Evolutionary conservation across 257 asterid genomes (phyloP).

Genomic region (Nicotiana otophora): DNA sequence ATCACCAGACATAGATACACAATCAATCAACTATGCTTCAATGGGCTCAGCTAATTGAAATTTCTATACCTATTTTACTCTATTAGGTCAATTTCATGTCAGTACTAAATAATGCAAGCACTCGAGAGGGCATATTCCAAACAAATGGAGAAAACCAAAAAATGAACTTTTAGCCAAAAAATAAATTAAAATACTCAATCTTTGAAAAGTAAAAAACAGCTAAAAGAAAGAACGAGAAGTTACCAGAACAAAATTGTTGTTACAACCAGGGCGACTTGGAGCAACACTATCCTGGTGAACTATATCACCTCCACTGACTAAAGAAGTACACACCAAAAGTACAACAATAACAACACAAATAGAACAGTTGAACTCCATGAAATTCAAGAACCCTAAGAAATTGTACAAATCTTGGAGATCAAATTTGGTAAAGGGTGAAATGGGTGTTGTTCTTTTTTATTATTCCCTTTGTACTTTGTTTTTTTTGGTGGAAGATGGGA

Average conservation of each 20-base stretch:
- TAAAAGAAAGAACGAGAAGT: background rate
- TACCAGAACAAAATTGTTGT: slow-evolving; percentile 85
- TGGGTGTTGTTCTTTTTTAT: slow-evolving; percentile 4
- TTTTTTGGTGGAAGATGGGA: slow-evolving; percentile 15
- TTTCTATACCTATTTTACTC: background rate
- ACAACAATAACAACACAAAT: slow-evolving; percentile 31
- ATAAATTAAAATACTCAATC: background rate
- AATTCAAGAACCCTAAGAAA: background rate
- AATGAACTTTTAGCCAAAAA: background rate
- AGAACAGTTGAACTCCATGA: slow-evolving; percentile 40
- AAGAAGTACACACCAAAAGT: slow-evolving; percentile 29
- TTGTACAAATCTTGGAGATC: slow-evolving; percentile 23
- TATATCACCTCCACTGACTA: slow-evolving; percentile 72
- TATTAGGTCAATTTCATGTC: background rate
- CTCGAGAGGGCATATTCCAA: background rate
- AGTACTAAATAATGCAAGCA: background rate
- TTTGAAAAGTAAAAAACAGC: background rate
- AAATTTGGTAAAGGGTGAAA: slow-evolving; percentile 25
- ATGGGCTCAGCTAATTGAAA: background rate
- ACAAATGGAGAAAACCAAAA: background rate
- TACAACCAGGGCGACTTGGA: slow-evolving; percentile 81
- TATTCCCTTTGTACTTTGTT: background rate
- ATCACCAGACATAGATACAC: background rate
- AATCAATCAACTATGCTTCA: background rate
- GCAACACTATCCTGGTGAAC: slow-evolving; percentile 82